These are phyloP conservation scores for Aureobasidium musti DNA, from an alignment of 2,329 filamentous ascomycete genomes.

Conservation along the genomic window DNA sequence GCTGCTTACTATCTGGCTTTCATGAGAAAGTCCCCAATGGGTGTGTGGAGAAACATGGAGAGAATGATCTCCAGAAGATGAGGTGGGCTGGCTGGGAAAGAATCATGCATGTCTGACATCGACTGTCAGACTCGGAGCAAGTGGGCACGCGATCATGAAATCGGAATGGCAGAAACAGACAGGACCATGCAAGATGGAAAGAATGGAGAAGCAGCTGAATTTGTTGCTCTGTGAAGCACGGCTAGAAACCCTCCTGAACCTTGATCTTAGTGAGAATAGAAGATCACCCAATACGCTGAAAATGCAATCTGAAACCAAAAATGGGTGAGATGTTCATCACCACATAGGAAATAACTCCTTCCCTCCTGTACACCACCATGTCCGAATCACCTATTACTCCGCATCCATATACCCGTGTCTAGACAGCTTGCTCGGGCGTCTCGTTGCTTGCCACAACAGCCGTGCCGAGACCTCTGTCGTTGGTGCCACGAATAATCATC, in stretches of 20 bases:
- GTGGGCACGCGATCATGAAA: not conserved
- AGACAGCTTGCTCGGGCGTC: constrained; percentile 64
- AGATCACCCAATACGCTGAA: constrained; percentile 14
- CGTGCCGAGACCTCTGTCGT: constrained; percentile 80
- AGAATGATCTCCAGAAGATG: not conserved
- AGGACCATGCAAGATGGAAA: not conserved
- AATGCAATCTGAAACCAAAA: constrained; percentile 29
- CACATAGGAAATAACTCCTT: constrained; percentile 17
- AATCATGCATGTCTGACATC: not conserved
- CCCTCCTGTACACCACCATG: constrained; percentile 14
- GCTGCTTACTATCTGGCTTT: constrained; percentile 23
- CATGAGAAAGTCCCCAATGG: constrained; percentile 14
- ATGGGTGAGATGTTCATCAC: constrained; percentile 24
- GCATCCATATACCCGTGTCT: constrained; percentile 10
- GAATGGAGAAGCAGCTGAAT: constrained; percentile 8
- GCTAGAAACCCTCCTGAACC: not conserved
- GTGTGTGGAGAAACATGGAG: constrained; percentile 15
- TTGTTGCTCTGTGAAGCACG: not conserved
- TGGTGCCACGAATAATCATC: constrained; percentile 88
- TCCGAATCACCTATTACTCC: not conserved
- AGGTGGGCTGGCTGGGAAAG: not conserved
- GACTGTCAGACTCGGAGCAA: not conserved
- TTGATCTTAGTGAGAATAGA: not conserved
- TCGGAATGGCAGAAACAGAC: no score
- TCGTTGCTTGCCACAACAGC: constrained; percentile 88